Base-by-base conservation (phyloP, 495 filamentous ascomycete genomes). In the Xylaria acuta region DNA sequence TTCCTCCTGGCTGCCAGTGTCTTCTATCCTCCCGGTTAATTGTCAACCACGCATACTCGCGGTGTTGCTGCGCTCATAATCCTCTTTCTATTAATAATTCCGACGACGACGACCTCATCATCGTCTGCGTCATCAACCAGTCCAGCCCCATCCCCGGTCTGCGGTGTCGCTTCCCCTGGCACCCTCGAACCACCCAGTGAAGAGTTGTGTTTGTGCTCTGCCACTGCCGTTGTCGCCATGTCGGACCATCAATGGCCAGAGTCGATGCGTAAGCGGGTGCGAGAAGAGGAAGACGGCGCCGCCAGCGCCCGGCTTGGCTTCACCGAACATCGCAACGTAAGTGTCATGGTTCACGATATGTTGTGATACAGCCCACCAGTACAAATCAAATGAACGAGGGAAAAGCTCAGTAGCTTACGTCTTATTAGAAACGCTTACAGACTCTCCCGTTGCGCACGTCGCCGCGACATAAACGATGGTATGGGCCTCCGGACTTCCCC, bases 291-390 rank as follows among this genome's bases (percentile, higher is more conserved):
- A 14, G 67, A 73, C 30, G 71, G 74, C 40, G 64, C 66, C 22
- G 69, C 71, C 43, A 74, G 70, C 53, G 74, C 76, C n/a, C 78
- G 75, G 25, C 65, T 82, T 8, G 81, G 84, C 58, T 85, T 85
- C 64, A 83, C 82, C 0, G 84, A 86, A 73, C 85, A 87, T 73
- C 79, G 84, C 67, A 84, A 79, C 73, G 85, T 86, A 72, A 81
- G 83, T 78, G 27, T 56, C 53, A 12, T 71, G 49, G 18, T n/a
- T 56, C 36, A 18, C 22, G 9, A 34, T 30, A 49, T 70, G 20
- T 59, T 27, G 40, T 72, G 53, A 51, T 40, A 58, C 62, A 18
- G 51, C 20, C 41, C 68, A 49, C 30, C 7, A 43, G 47, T 34
- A 27, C 36, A 34, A 12, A 1, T n/a, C 12, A 32, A 41, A 63